Evolutionary conservation across 805 yeast species (phyloP).

Genomic region (Suhomyces kilbournensis): DNA sequence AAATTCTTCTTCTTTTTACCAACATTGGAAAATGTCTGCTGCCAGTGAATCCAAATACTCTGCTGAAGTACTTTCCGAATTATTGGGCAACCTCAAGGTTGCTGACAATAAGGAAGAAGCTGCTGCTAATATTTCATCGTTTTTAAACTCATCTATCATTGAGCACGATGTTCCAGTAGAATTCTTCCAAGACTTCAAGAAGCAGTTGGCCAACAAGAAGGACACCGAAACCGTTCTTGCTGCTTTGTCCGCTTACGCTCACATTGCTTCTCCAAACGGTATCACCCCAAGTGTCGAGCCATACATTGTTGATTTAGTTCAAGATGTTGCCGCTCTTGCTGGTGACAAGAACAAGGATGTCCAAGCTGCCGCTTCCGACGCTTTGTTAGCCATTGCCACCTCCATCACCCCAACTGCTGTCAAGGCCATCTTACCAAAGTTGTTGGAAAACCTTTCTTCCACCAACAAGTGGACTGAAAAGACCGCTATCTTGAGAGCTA

Average conservation of each 20-base stretch:
- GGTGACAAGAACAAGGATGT: slow-evolving; percentile 88
- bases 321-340: slow-evolving; percentile 67
- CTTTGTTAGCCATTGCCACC: slow-evolving; percentile 73
- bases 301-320: slow-evolving; percentile 74
- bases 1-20: slow-evolving; percentile 15
- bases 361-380: slow-evolving; percentile 69
- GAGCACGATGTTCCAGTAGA: slow-evolving; percentile 96
- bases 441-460: slow-evolving; percentile 62
- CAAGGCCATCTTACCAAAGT: slow-evolving; percentile 82
- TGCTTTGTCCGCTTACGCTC: slow-evolving; percentile 79
- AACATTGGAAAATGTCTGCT: slow-evolving; percentile 46
- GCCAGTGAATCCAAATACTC: slow-evolving; percentile 60
- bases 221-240: slow-evolving; percentile 58
- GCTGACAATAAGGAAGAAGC: slow-evolving; percentile 87
- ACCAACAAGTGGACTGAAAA: slow-evolving; percentile 98
- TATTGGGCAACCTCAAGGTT: slow-evolving; percentile 87
- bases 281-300: slow-evolving; percentile 96
- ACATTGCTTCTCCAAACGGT: slow-evolving; percentile 77
- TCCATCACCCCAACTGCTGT: slow-evolving; percentile 91
- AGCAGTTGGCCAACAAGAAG: slow-evolving; percentile 81
- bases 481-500: slow-evolving; percentile 81
- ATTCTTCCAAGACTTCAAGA: slow-evolving; percentile 75
- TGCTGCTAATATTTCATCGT: slow-evolving; percentile 85
- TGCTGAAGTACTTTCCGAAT: slow-evolving; percentile 84
- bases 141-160: slow-evolving; percentile 94